Conservation (phyloP, 805 yeast species). For the Maudiozyma bulderi region DNA sequence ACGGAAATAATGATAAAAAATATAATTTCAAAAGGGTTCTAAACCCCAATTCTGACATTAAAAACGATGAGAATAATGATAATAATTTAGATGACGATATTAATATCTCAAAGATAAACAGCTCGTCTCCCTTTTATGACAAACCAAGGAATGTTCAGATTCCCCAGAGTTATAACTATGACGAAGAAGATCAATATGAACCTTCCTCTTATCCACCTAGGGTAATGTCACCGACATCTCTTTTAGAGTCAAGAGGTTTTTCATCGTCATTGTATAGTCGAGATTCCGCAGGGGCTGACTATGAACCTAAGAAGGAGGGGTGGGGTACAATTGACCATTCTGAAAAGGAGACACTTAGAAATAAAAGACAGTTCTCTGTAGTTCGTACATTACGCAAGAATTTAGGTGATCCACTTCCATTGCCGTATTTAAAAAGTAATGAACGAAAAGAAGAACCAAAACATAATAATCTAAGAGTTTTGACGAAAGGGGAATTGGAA, state of each 20-base stretch:
- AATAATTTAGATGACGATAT: not conserved
- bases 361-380: not conserved
- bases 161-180: not conserved
- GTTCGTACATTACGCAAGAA: constrained; percentile 4
- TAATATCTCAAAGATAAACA: not conserved
- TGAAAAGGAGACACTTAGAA: not conserved
- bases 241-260: not conserved
- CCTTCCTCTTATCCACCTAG: not conserved
- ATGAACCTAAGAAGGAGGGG: no score
- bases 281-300: not conserved
- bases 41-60: not conserved
- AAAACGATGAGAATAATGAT: not conserved
- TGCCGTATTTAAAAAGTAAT: constrained; percentile 25
- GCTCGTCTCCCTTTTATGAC: not conserved
- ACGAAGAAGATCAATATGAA: not conserved
- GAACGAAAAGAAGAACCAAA: not conserved
- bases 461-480: not conserved
- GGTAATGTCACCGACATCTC: not conserved
- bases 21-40: no score
- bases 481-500: constrained; percentile 4
- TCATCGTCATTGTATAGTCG: not conserved
- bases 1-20: no score
- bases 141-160: not conserved
- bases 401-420: constrained; percentile 33
- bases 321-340: not conserved